These are phyloP conservation scores for Xerophyta viscosa DNA, from an alignment of 106 monocot genomes.

Conservation along the genomic window DNA sequence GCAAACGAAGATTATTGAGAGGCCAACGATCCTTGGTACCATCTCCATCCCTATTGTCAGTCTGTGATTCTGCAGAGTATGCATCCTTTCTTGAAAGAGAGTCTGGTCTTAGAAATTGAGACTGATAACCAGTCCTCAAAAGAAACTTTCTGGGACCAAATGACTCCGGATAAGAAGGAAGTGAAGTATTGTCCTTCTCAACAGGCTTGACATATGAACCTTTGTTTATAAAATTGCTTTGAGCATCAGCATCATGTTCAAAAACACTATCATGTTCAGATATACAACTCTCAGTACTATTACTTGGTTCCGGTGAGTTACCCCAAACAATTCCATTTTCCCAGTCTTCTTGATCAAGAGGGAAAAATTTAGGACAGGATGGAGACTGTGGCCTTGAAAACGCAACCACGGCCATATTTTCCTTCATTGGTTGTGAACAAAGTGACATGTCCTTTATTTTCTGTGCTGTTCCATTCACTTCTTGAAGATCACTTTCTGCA, in stretches of 20 bases:
- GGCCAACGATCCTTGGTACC: slow-evolving; percentile 12
- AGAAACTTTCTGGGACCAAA: slow-evolving; percentile 18
- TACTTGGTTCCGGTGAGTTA: slow-evolving; percentile 59
- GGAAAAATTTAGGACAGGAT: slow-evolving; percentile 63
- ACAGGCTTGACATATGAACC: slow-evolving; percentile 5
- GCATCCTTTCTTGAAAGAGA: slow-evolving; percentile 9
- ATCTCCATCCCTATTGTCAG: slow-evolving; percentile 12
- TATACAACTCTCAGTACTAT: slow-evolving; percentile 34
- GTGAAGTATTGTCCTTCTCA: slow-evolving; percentile 11
- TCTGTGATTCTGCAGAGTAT: slow-evolving; percentile 11
- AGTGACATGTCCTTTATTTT: slow-evolving; percentile 43
- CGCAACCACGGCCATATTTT: slow-evolving; percentile 14
- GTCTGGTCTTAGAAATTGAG: slow-evolving; percentile 29
- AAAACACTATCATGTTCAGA: slow-evolving; percentile 44
- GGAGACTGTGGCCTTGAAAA: slow-evolving; percentile 22
- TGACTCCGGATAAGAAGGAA: slow-evolving; percentile 19
- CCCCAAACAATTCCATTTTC: slow-evolving; percentile 91
- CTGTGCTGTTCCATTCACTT: slow-evolving; percentile 16
- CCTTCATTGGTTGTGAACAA: slow-evolving; percentile 78
- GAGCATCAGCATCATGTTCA: slow-evolving; percentile 37
- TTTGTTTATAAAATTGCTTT: slow-evolving; percentile 18
- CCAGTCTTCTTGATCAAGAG: slow-evolving; percentile 92
- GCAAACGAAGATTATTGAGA: slow-evolving; percentile 47
- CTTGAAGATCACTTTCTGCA: slow-evolving; percentile 28
- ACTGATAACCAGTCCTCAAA: slow-evolving; percentile 18